Conservation (phyloP, 2,329 filamentous ascomycete species). For the Trichoderma aggressivum region DNA sequence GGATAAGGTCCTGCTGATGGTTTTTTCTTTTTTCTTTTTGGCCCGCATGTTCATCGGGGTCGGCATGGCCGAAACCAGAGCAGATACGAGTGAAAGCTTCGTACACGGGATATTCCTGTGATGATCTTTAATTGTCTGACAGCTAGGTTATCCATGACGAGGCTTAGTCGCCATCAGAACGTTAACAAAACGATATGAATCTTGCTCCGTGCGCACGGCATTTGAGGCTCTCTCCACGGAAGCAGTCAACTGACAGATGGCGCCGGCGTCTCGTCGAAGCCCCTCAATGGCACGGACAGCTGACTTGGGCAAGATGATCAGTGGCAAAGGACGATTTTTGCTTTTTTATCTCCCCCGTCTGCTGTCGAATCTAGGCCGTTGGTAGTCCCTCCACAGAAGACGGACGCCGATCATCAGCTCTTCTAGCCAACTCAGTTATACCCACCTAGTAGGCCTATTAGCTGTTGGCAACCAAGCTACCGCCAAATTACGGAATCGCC, state of each 20-base stretch:
- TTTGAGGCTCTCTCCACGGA: not conserved
- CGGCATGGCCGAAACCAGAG: constrained; percentile 11
- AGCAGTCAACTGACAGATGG: not conserved
- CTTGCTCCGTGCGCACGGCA: not conserved
- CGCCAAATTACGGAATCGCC: not conserved
- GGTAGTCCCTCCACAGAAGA: constrained; percentile 5
- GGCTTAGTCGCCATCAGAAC: not conserved
- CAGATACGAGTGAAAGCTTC: not conserved
- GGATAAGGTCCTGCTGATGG: not conserved
- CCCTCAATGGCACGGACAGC: not conserved
- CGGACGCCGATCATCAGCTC: constrained; percentile 1
- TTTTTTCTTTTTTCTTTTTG: not conserved
- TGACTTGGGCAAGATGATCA: not conserved
- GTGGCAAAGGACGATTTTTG: not conserved
- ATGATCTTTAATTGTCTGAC: not conserved
- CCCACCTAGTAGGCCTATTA: not conserved
- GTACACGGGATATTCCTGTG: not conserved
- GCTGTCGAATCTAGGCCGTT: not conserved
- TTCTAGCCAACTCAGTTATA: not conserved
- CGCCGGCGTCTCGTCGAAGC: not conserved
- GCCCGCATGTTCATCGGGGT: constrained; percentile 15
- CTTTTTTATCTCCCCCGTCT: not conserved
- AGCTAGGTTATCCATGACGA: not conserved
- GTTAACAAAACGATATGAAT: not conserved
- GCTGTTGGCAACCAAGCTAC: not conserved